phyloP scores from a whole-genome alignment of 2,329 filamentous ascomycete species.

The Cladosporium austrohemisphaericum region DNA sequence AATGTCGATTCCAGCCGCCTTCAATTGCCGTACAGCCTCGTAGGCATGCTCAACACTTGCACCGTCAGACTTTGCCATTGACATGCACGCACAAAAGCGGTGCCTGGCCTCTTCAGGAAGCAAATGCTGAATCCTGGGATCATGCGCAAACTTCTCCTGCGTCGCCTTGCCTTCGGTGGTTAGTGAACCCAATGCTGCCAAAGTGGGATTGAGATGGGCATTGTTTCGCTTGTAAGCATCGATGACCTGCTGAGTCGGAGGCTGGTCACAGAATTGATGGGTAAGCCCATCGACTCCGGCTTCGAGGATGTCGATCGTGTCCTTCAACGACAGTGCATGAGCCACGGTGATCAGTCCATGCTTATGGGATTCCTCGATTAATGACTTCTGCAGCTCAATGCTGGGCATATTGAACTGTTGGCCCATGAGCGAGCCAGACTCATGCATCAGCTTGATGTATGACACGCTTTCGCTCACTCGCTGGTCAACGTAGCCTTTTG shows the following conservation, averaged over 20 bases:
- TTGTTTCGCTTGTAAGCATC: conserved; percentile 41
- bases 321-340: conserved; percentile 38
- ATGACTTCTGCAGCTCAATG: conserved; percentile 43
- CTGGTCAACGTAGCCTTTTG: conserved; percentile 41
- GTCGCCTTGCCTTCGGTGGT: conserved; percentile 39
- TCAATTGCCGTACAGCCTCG: conserved; percentile 39
- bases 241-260: conserved; percentile 37
- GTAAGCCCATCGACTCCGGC: conserved; percentile 44
- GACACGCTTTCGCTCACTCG: conserved; percentile 41
- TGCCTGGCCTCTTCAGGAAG: conserved; percentile 34
- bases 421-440: conserved; percentile 42
- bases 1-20: conserved; percentile 39
- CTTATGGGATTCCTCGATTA: conserved; percentile 40
- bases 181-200: conserved; percentile 38
- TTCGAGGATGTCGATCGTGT: conserved; percentile 41
- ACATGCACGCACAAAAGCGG: conserved; percentile 42
- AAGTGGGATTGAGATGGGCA: conserved; percentile 43
- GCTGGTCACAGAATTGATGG: conserved; percentile 42
- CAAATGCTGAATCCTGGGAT: conserved; percentile 32
- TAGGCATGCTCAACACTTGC: conserved; percentile 40
- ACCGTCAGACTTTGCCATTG: conserved; percentile 30
- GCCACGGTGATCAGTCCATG: conserved; percentile 39
- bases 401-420: conserved; percentile 38
- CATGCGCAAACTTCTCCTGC: conserved; percentile 41
- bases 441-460: conserved; percentile 53